Percentiles rank a stretch among this genome's conserved stretches.
These are phyloP conservation scores for Fusarium gaditjirri DNA, from an alignment of 2,329 filamentous ascomycete genomes.

Conservation along the genomic window DNA sequence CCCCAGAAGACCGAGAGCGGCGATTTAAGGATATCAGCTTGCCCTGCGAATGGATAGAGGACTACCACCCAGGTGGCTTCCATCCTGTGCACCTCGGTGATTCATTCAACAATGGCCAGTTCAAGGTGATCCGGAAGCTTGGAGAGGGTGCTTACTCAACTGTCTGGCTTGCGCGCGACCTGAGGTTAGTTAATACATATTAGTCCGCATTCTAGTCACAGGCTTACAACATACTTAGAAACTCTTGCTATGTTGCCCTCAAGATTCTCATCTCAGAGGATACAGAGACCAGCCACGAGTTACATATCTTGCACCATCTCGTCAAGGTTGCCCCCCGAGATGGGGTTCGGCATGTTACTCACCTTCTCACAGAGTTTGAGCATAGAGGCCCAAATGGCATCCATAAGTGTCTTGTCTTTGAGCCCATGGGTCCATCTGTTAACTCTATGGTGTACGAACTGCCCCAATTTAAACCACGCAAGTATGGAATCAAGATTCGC, in stretches of 20 bases:
- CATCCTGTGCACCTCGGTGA: slow-evolving; percentile 57
- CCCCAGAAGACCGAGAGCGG: slow-evolving; percentile 17
- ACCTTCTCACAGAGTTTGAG: slow-evolving; percentile 44
- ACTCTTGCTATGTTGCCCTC: background rate
- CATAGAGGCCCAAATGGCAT: slow-evolving; percentile 47
- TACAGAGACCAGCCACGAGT: slow-evolving; percentile 24
- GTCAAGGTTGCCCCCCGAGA: background rate
- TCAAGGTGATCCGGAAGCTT: slow-evolving; percentile 57
- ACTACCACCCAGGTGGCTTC: slow-evolving; percentile 54
- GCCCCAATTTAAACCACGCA: slow-evolving; percentile 12
- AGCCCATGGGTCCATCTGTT: slow-evolving; percentile 48
- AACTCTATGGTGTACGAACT: slow-evolving; percentile 11
- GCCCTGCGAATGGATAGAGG: slow-evolving; percentile 46
- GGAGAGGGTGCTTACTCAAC: slow-evolving; percentile 58
- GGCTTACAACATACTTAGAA: slow-evolving; percentile 12
- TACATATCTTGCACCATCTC: slow-evolving; percentile 24
- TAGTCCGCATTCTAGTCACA: rapidly evolving
- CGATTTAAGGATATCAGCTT: slow-evolving; percentile 42
- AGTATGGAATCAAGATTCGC: background rate
- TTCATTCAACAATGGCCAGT: slow-evolving; percentile 52
- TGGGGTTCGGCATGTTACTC: slow-evolving; percentile 44
- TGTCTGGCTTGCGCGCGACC: slow-evolving; percentile 56
- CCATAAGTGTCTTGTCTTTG: slow-evolving; percentile 47
- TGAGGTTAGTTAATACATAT: slow-evolving; percentile 32
- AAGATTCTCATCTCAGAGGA: slow-evolving; percentile 3